phyloP scores from a whole-genome alignment of 2,329 filamentous ascomycete species.

The Nigrograna mackinnonii region DNA sequence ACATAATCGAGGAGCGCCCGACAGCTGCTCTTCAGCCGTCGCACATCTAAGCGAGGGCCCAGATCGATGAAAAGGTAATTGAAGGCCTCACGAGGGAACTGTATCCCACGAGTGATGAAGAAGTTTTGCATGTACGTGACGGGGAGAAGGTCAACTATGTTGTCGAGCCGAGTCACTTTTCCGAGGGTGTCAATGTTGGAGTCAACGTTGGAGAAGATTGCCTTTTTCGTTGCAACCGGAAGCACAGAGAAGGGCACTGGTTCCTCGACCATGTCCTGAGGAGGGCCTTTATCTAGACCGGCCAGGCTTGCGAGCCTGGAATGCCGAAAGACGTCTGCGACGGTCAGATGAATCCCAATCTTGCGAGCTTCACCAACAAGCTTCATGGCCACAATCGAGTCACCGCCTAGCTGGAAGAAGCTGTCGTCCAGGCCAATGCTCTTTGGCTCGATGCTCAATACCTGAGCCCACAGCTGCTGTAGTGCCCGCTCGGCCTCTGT shows the following conservation, averaged over 20 bases:
- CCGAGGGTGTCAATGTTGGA: no score
- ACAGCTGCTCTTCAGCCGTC: not conserved
- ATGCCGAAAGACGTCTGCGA: not conserved
- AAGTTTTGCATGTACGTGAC: not conserved
- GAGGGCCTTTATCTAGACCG: not conserved
- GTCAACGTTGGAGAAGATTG: no score
- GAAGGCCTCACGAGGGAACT: not conserved
- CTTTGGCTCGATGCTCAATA: conserved; percentile 2
- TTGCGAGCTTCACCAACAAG: conserved; percentile 8
- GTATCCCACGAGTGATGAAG: not conserved
- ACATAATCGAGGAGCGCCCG: not conserved
- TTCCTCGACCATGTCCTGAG: no score
- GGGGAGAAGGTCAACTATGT: not conserved
- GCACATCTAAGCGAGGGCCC: not conserved
- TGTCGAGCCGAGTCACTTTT: not conserved
- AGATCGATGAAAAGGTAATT: not conserved
- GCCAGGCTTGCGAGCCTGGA: not conserved
- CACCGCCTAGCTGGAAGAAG: conserved; percentile 46
- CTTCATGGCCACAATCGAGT: conserved; percentile 28
- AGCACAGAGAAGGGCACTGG: no score
- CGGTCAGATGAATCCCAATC: conserved; percentile 6
- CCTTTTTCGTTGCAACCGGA: no score
- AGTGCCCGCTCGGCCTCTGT: not conserved
- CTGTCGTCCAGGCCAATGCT: conserved; percentile 39
- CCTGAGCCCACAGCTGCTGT: not conserved